A percentile compares a stretch with the other conserved stretches of the same genome.
These are phyloP conservation scores for Epichloe baconii DNA, from an alignment of 2,329 filamentous ascomycete species.

Conservation along the genomic window DNA sequence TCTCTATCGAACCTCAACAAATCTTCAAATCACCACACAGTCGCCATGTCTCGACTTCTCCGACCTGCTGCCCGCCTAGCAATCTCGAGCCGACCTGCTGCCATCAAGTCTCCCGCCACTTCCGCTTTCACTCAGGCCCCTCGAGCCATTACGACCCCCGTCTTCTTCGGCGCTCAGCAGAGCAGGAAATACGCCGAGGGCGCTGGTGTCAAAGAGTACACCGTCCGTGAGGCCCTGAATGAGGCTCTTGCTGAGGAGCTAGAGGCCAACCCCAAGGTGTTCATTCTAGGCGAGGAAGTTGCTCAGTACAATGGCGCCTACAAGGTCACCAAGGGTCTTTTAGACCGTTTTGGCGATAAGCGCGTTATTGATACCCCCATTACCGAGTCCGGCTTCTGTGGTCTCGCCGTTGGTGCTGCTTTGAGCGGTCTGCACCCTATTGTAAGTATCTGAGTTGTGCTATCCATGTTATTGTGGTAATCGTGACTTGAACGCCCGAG, in stretches of 20 bases:
- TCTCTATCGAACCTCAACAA: conserved; percentile 5
- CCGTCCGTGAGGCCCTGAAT: conserved; percentile 92
- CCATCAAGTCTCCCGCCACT: conserved; percentile 20
- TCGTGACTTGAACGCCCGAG: not conserved
- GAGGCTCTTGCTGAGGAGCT: conserved; percentile 97
- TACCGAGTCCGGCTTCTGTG: conserved; percentile 90
- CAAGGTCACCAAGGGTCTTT: conserved; percentile 96
- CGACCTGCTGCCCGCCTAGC: conserved; percentile 37
- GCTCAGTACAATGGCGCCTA: conserved; percentile 99
- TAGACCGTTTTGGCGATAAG: conserved; percentile 95
- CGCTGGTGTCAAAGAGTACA: conserved; percentile 73
- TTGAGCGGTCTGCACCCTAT: conserved; percentile 89
- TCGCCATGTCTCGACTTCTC: conserved; percentile 37
- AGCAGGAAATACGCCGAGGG: conserved; percentile 42
- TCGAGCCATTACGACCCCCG: conserved; percentile 21
- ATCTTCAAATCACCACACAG: conserved; percentile 4
- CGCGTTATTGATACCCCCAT: conserved; percentile 97
- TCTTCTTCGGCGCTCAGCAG: conserved; percentile 30
- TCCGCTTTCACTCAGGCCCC: conserved; percentile 21
- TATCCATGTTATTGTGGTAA: no score
- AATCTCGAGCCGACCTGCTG: conserved; percentile 26
- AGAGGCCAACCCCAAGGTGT: conserved; percentile 87
- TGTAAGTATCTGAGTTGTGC: conserved; percentile 40
- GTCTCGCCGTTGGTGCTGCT: conserved; percentile 87
- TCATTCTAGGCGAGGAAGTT: conserved; percentile 93